Percentiles rank a stretch among this genome's conserved stretches.
These are phyloP conservation scores for Leccinum angustisporum DNA, from an alignment of 1,284 basidiomycete species.

Conservation along the genomic window DNA sequence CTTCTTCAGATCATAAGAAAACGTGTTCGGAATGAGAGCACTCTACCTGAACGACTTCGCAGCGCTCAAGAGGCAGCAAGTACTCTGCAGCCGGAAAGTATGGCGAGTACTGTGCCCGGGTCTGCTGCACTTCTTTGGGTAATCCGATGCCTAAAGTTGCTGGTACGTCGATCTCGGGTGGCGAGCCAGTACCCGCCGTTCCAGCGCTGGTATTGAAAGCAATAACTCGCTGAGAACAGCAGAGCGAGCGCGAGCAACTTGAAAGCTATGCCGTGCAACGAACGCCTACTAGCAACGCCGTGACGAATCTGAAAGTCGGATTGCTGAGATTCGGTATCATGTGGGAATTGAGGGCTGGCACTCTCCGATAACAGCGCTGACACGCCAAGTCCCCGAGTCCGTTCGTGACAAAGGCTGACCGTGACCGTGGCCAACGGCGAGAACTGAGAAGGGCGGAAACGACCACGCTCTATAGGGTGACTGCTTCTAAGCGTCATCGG, in stretches of 20 bases:
- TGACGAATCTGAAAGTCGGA: background rate
- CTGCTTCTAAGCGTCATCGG: no score
- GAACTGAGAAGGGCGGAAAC: no score
- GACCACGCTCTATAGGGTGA: no score
- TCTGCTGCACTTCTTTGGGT: slow-evolving; percentile 30
- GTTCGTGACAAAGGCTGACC: no score
- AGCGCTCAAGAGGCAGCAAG: slow-evolving; percentile 44
- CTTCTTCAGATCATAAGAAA: background rate
- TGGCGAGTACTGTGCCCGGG: slow-evolving; percentile 63
- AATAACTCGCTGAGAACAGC: slow-evolving; percentile 17
- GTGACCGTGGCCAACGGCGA: no score
- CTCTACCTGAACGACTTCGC: slow-evolving; percentile 56
- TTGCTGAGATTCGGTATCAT: background rate
- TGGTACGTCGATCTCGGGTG: background rate
- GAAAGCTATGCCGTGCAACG: background rate
- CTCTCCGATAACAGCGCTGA: no score
- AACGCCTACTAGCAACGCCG: background rate
- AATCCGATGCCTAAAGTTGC: slow-evolving; percentile 7
- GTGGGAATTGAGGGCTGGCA: background rate
- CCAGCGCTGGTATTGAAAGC: slow-evolving; percentile 11
- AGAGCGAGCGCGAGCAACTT: slow-evolving; percentile 9
- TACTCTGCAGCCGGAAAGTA: slow-evolving; percentile 55
- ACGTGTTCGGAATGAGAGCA: background rate
- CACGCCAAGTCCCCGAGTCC: no score
- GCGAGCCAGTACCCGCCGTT: background rate